A percentile compares a stretch with the other conserved stretches of the same genome.
Conservation (phyloP, 1,139 yeast species). For the Diutina scorzettiae region DNA sequence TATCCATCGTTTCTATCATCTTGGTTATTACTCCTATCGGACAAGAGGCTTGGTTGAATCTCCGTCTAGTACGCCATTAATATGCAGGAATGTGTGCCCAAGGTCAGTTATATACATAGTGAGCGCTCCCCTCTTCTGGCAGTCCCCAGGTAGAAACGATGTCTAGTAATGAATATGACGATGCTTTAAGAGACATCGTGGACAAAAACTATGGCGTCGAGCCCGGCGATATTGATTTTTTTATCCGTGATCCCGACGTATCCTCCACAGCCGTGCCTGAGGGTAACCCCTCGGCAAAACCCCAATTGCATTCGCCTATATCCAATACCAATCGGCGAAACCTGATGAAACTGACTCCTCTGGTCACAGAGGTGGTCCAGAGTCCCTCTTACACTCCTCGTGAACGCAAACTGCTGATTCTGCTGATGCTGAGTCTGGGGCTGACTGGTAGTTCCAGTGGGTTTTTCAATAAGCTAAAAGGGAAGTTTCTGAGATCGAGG, state of each 20-base stretch:
- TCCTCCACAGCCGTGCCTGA: neutral
- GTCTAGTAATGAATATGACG: neutral
- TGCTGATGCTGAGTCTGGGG: conserved; percentile 9
- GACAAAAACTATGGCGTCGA: conserved; percentile 2
- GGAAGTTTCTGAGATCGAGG: conserved; percentile 14
- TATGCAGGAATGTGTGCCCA: neutral
- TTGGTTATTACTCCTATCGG: neutral
- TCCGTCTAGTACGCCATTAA: no score
- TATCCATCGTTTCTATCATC: neutral
- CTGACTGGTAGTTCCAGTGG: conserved; percentile 16
- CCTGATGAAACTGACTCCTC: neutral
- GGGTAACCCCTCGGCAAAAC: neutral
- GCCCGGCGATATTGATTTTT: conserved; percentile 1
- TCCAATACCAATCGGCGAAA: neutral
- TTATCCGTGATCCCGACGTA: neutral
- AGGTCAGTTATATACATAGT: neutral
- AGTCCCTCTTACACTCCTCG: no score
- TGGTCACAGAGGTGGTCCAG: conserved; percentile 3
- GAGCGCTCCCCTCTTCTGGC: neutral
- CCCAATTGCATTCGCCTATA: neutral
- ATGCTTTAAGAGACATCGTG: neutral
- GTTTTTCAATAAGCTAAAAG: conserved; percentile 27
- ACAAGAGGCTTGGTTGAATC: no score
- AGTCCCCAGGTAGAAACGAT: neutral
- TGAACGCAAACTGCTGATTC: no score